Evolutionary conservation across 495 filamentous ascomycete species (phyloP), one percentile per base, ranked within the genome.

Genomic region (Tuber indicum): DNA sequence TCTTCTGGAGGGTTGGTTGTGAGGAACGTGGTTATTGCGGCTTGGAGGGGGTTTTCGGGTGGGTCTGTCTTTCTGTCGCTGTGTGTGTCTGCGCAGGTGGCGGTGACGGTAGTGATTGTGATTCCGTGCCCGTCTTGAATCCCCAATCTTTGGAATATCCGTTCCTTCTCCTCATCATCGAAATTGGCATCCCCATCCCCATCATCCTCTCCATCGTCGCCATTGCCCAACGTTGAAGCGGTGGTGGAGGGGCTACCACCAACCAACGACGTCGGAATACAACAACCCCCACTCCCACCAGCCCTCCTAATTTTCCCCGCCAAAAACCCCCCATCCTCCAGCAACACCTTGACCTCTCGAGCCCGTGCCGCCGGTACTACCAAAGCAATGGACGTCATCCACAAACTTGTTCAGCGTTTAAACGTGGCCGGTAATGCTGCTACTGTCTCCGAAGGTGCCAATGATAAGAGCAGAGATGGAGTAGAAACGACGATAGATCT

Each of bases 371-470:
- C 70, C 46, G 77, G 75, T 26, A 79, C 81, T 3, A 75, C 17
- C 17, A 83, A 74, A 41, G 46, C 62, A 3, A 81, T 70, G 21
- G 70, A 42, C 43, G 44, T 71, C 58, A 42, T 45, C 66, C 66
- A 43, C 76, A 12, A 71, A 32, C 16, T 72, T 62, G 45, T 39
- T 45, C 77, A 73, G 74, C 72, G 45, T 32, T 76, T 77, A 70
- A 62, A 75, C 43, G 19, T 47, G n/a, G 52, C 14, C 73, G 78
- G 77, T 74, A 82, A 72, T 58, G 71, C 72, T 17, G 75, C 41
- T 26, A 75, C 71, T 81, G 80, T 75, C 74, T 83, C 44, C 78
- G 81, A 36, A 80, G 81, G 58, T 74, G 77, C 71, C 49, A 75
- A 79, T 43, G 75, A 41, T 47, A 72, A 42, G 39, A 71, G 79